Evolutionary conservation across 164 flowering plant genomes (phyloP).

Genomic region (Chimonanthus praecox): DNA sequence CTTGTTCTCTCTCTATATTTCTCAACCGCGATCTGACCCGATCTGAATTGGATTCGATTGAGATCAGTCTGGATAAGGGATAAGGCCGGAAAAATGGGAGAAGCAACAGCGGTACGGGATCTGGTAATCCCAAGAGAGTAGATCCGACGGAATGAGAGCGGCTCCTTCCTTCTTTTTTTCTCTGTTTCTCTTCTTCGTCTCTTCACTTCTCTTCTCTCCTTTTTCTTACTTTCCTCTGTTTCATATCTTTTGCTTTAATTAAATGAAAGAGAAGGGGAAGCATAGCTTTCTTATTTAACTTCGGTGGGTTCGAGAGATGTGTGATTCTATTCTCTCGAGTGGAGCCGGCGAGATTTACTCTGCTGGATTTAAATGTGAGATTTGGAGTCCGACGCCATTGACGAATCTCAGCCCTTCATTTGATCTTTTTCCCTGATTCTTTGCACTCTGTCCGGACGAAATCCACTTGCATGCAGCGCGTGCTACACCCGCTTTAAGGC

Average conservation of each 20-base stretch:
- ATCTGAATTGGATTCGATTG: no score
- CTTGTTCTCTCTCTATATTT: neutral
- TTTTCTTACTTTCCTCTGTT: neutral
- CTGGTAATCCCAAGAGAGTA: neutral
- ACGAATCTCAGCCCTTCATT: slow-evolving; percentile 1
- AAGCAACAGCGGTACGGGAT: neutral
- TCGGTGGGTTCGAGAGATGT: neutral
- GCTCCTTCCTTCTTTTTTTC: neutral
- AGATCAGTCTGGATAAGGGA: no score
- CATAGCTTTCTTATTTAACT: neutral
- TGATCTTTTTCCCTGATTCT: neutral
- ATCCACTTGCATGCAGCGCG: neutral
- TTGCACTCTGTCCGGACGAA: neutral
- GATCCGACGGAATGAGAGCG: neutral
- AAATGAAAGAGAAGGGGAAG: neutral
- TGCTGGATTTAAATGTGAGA: neutral
- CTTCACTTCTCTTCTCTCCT: neutral
- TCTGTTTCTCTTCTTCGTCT: neutral
- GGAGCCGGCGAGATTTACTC: neutral
- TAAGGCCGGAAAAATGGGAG: no score
- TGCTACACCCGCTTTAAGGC: neutral
- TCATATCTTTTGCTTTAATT: neutral
- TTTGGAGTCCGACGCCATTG: neutral
- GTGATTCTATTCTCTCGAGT: neutral
- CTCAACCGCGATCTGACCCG: no score